These are phyloP conservation scores for Camellia japonica DNA, from an alignment of 148 eudicot genomes.

Conservation along the genomic window DNA sequence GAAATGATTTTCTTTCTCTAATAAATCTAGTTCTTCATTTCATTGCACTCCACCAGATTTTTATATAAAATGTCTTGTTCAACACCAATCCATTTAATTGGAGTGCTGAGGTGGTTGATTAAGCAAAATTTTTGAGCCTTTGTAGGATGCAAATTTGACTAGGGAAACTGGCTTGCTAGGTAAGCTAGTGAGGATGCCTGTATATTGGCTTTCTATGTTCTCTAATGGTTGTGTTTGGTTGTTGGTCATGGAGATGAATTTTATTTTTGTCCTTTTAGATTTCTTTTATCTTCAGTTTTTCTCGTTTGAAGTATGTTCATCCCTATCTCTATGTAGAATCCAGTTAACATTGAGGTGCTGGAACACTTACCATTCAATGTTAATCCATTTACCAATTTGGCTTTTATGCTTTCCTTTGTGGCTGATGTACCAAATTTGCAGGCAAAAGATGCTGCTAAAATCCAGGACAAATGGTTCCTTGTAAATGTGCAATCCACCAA, in stretches of 20 bases:
- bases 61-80: not conserved
- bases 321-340: not conserved
- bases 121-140: not conserved
- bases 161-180: conserved; percentile 9
- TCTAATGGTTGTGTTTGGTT: conserved; percentile 1
- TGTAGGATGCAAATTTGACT: not conserved
- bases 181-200: not conserved
- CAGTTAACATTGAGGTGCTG: not conserved
- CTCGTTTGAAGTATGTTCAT: not conserved
- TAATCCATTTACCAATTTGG: not conserved
- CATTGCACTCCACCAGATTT: not conserved
- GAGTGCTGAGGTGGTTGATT: not conserved
- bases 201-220: not conserved
- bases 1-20: not conserved
- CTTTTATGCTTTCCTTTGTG: not conserved
- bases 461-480: conserved; percentile 79
- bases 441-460: conserved; percentile 86
- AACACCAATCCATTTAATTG: not conserved
- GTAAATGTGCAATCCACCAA: conserved; percentile 86
- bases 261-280: not conserved
- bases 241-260: conserved; percentile 7
- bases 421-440: conserved; percentile 21
- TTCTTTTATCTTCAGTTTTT: not conserved
- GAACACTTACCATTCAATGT: not conserved
- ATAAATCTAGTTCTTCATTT: not conserved